A percentile compares a stretch with the other conserved stretches of the same genome.
Conservation (phyloP, 495 filamentous ascomycete species). For the Sordaria brevicollis region DNA sequence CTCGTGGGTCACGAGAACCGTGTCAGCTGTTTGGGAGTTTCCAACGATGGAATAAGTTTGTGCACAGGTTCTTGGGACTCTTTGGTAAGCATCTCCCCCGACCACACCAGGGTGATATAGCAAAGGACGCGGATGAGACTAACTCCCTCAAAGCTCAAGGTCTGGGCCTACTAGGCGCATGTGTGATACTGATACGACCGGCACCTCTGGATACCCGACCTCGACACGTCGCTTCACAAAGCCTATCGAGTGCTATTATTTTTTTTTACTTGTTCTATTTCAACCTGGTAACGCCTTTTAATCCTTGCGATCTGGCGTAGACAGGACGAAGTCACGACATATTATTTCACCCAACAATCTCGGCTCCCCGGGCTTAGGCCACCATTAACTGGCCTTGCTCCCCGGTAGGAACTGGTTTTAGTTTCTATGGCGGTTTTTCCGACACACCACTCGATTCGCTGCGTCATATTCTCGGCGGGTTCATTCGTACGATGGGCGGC, state of each 20-base stretch:
- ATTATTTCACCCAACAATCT: constrained; percentile 27
- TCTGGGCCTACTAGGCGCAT: constrained; percentile 59
- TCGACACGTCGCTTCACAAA: constrained; percentile 19
- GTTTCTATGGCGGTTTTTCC: constrained; percentile 6
- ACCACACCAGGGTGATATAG: not conserved
- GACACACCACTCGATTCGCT: constrained; percentile 22
- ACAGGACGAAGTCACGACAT: constrained; percentile 48
- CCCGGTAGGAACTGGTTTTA: constrained; percentile 3
- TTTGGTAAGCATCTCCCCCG: constrained; percentile 54
- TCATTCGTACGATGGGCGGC: constrained; percentile 8
- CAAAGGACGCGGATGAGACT: constrained; percentile 4
- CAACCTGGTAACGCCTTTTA: constrained; percentile 33
- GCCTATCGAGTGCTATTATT: constrained; percentile 22
- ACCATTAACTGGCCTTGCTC: constrained; percentile 11
- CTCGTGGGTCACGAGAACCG: constrained; percentile 96
- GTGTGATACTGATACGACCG: constrained; percentile 15
- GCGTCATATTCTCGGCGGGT: constrained; percentile 7
- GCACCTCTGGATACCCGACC: constrained; percentile 22
- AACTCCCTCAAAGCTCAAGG: constrained; percentile 57
- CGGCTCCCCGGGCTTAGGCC: constrained; percentile 14
- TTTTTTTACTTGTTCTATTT: constrained; percentile 27
- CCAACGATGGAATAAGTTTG: constrained; percentile 97
- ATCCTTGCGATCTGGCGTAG: constrained; percentile 35
- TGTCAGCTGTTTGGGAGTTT: constrained; percentile 95
- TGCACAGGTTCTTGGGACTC: constrained; percentile 99